Evolutionary conservation across 2,329 filamentous ascomycete species (phyloP).

Genomic region (Elsinoe batatas): DNA sequence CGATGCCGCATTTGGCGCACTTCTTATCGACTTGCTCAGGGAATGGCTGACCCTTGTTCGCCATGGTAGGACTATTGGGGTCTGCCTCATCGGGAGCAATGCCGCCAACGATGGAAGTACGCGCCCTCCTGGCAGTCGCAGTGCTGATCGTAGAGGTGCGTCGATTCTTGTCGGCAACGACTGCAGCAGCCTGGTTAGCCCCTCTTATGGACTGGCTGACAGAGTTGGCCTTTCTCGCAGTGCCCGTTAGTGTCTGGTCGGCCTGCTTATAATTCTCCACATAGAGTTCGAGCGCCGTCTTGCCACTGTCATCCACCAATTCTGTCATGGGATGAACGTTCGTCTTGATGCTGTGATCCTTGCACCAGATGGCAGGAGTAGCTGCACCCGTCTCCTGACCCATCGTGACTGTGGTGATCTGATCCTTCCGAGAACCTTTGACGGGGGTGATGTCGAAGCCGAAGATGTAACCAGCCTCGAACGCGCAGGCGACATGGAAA

Average conservation of each 20-base stretch:
- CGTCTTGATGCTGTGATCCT: slow-evolving; percentile 65
- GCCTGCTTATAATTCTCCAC: slow-evolving; percentile 90
- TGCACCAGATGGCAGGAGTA: slow-evolving; percentile 83
- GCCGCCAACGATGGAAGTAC: slow-evolving; percentile 24
- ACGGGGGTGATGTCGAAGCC: slow-evolving; percentile 87
- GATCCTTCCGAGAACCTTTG: slow-evolving; percentile 78
- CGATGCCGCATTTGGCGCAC: slow-evolving; percentile 43
- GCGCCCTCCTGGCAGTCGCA: slow-evolving; percentile 25
- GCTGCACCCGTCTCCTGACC: slow-evolving; percentile 74
- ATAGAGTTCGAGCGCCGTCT: slow-evolving; percentile 76
- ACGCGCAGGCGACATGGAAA: slow-evolving; percentile 86
- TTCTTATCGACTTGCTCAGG: slow-evolving; percentile 26
- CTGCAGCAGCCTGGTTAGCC: slow-evolving; percentile 28
- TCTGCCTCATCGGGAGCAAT: slow-evolving; percentile 23
- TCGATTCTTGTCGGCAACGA: slow-evolving; percentile 24
- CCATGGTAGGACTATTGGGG: slow-evolving; percentile 22
- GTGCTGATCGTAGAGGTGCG: slow-evolving; percentile 29
- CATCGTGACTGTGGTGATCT: slow-evolving; percentile 67
- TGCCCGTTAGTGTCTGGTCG: slow-evolving; percentile 80
- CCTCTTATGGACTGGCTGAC: slow-evolving; percentile 55
- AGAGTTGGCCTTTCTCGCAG: slow-evolving; percentile 81
- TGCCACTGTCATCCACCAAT: slow-evolving; percentile 56
- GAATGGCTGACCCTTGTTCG: slow-evolving; percentile 21
- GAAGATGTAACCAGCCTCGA: slow-evolving; percentile 69
- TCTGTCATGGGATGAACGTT: slow-evolving; percentile 73